Conservation (phyloP, 2,329 filamentous ascomycete genomes). For the Pestalotiopsis sp. region DNA sequence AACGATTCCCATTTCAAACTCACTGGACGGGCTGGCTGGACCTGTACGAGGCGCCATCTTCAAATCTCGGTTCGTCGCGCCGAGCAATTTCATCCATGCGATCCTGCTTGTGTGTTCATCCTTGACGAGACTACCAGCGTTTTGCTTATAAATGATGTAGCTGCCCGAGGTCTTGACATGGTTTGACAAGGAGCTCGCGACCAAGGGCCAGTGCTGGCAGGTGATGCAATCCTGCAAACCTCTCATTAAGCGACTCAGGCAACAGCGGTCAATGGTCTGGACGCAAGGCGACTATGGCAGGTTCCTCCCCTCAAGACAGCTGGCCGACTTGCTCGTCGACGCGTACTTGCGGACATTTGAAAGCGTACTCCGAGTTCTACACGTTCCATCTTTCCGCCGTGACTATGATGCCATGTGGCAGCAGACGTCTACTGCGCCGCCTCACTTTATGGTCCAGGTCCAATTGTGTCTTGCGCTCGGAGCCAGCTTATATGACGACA, state of each 20-base stretch:
- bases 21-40: neutral
- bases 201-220: neutral
- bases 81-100: constrained; percentile 57
- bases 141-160: neutral
- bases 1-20: neutral
- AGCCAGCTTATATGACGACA: constrained; percentile 49
- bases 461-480: constrained; percentile 64
- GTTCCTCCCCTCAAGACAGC: constrained; percentile 47
- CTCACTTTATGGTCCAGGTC: constrained; percentile 56
- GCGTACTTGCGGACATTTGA: constrained; percentile 53
- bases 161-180: neutral
- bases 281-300: neutral
- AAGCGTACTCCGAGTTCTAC: constrained; percentile 49
- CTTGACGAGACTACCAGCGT: neutral
- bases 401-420: constrained; percentile 56
- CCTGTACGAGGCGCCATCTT: constrained; percentile 47
- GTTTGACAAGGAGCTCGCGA: neutral
- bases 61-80: constrained; percentile 59
- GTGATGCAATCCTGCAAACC: constrained; percentile 53
- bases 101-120: constrained; percentile 42
- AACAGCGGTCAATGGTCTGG: constrained; percentile 27
- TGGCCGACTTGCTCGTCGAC: constrained; percentile 50
- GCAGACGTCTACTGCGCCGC: constrained; percentile 20
- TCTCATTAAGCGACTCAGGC: constrained; percentile 55
- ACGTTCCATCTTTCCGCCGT: constrained; percentile 50